phyloP scores from a whole-genome alignment of 1,139 yeast species.

The Blastobotrys capitulatus region DNA sequence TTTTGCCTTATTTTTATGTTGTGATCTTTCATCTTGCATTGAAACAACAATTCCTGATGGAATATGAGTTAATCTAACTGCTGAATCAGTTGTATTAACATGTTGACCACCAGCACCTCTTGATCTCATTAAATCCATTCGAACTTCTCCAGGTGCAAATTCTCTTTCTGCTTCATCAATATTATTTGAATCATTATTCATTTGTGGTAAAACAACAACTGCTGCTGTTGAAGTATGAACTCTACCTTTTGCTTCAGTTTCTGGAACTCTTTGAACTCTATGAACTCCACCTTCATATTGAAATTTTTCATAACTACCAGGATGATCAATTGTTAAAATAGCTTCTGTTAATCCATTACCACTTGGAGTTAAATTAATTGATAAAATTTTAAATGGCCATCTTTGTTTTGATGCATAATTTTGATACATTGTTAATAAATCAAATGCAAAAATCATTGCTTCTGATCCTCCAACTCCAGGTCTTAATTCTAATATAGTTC shows the following conservation, averaged over 20 bases:
- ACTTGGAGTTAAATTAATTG: slow-evolving; percentile 44
- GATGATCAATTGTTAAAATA: slow-evolving; percentile 63
- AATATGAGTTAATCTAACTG: slow-evolving; percentile 85
- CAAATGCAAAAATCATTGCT: slow-evolving; percentile 80
- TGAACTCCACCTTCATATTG: slow-evolving; percentile 95
- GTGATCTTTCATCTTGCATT: slow-evolving; percentile 95
- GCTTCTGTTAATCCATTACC: slow-evolving; percentile 75
- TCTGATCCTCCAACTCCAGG: slow-evolving; percentile 98
- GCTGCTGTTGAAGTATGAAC: slow-evolving; percentile 96
- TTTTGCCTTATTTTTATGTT: slow-evolving; percentile 91
- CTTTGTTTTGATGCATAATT: slow-evolving; percentile 57
- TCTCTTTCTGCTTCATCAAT: slow-evolving; percentile 62
- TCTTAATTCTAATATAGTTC: slow-evolving; percentile 77
- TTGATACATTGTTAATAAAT: slow-evolving; percentile 74
- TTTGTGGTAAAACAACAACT: slow-evolving; percentile 85
- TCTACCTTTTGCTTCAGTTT: slow-evolving; percentile 89
- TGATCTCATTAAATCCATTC: slow-evolving; percentile 94
- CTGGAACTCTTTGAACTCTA: slow-evolving; percentile 90
- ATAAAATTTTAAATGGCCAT: slow-evolving; percentile 64
- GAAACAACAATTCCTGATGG: slow-evolving; percentile 87
- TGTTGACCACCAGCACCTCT: slow-evolving; percentile 99
- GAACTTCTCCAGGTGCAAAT: slow-evolving; percentile 80
- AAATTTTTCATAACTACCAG: slow-evolving; percentile 68
- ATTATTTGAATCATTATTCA: slow-evolving; percentile 49
- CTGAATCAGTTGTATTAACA: slow-evolving; percentile 96